Base-by-base conservation (phyloP, 306 rosid genomes). In the Mucuna pruriens region DNA sequence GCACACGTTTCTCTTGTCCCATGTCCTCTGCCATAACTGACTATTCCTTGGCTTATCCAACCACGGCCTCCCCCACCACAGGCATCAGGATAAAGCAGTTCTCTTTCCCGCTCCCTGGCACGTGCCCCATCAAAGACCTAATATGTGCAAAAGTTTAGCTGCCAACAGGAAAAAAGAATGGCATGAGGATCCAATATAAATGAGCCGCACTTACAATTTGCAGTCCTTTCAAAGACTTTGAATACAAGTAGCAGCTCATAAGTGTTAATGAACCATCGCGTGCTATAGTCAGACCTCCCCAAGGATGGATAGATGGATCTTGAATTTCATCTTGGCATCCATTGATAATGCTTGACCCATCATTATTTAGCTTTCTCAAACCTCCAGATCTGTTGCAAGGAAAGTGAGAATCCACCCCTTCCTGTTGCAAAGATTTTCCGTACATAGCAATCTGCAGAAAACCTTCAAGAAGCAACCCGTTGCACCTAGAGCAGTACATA, bases 31-130 rank as follows among this genome's bases (percentile, higher is more conserved):
- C 98, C 98, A 75, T 89, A 92, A 76, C 91, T 84, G 13, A 80
- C 91, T 64, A 92, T 84, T 80, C 99, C 98, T 92, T 96, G 99
- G 89, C 97, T 96, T 77, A 96, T 96, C 99, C 99, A 96, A 69
- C 99, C 99, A 74, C 99, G 97, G 81, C 98, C 97, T 86, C 94
- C 97, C 65, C 97, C 99, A 60, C 99, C 99, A 73, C 99, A 96
- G 9, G 99, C 99, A 92, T 96, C 99, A 9, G 99, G 99, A 88
- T 96, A 96, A 61, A 96, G 99, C 79, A 93, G 78, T 61, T 96
- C 99, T 49, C 99, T 89, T 85, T 96, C 99, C 64, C 99, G 94
- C 80, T 96, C 99, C 89, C 99, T 92, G 25, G 91, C 94, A 22
- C 95, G 95, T 73, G 98, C 99, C 71, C 98, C 97, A 67, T 94